Evolutionary conservation across 495 filamentous ascomycete species (phyloP), one percentile per base, ranked within the genome.

Genomic region (Hamigera avellanea): DNA sequence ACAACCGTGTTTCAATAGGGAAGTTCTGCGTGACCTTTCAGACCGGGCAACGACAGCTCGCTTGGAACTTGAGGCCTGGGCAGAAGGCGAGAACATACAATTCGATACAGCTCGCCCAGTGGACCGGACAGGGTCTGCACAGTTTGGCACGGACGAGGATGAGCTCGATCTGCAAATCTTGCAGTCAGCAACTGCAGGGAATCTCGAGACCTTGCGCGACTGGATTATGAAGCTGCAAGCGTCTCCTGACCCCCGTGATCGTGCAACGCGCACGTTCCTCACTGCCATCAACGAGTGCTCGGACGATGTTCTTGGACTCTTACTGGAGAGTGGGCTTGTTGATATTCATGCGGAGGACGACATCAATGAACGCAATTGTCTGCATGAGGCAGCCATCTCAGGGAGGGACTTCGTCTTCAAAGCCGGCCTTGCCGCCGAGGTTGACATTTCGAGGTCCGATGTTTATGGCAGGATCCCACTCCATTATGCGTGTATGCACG

Each of bases 401-500:
- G 87, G 86, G 6, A 83, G 83, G 43, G 54, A 70, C 4, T 77
- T 81, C 43, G 80, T 95, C 28, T 65, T 96, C 36, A 62, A 75
- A 26, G 75, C 80, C 26, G 87, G 83, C 6, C 66, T 96, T 18
- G 53, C 69, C 6, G 70, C 66, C 12, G 72, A 69, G 2, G 81
- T 96, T 8, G 78, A 87, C 49, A 75, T 84, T n/a, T 69, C 76
- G 27, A 69, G 78, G 35, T 78, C 75, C 0, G 91, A 98, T 65
- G 86, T 95, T 18, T 96, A 96, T 57, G 93, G 91, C 9, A 72
- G 91, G 28, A 83, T 91, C 39, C 89, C 91, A 13, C 69, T 98
- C 9, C 91, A 98, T 48, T 98, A 98, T 59, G 87, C 91, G 25
- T 93, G 84, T 53, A 93, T 95, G 69, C 83, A 95, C 61, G 91